Conservation (phyloP, 495 filamentous ascomycete genomes). For the Rhypophila decipiens region DNA sequence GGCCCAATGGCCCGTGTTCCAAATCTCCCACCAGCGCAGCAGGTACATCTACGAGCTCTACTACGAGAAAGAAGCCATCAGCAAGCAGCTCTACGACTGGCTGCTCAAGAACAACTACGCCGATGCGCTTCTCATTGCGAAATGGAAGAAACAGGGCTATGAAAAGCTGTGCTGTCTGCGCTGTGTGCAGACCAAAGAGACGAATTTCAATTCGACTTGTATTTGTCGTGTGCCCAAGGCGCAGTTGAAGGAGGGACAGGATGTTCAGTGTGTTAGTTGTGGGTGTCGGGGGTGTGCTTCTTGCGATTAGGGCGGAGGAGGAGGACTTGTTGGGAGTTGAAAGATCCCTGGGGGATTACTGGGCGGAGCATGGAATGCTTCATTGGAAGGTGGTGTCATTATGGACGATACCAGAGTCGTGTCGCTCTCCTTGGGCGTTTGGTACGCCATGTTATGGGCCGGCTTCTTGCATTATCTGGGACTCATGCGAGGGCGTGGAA, state of each 20-base stretch:
- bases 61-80: constrained; percentile 95
- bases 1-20: constrained; percentile 93
- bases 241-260: constrained; percentile 83
- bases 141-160: constrained; percentile 99
- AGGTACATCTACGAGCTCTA: constrained; percentile 97
- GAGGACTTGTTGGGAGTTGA: not conserved
- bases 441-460: no score
- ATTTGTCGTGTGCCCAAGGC: constrained; percentile 94
- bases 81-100: constrained; percentile 87
- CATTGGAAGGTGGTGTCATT: no score
- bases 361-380: not conserved
- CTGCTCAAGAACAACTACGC: constrained; percentile 94
- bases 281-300: constrained; percentile 89
- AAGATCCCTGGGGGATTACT: not conserved
- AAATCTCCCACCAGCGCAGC: constrained; percentile 89
- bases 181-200: constrained; percentile 98
- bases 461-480: no score
- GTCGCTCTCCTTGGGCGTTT: no score
- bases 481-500: no score
- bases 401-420: no score
- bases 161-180: constrained; percentile 96
- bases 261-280: constrained; percentile 91
- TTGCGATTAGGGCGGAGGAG: constrained; percentile 52
- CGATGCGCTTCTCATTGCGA: constrained; percentile 90
- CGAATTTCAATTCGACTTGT: constrained; percentile 95